Evolutionary conservation across 2,329 filamentous ascomycete genomes (phyloP).

Genomic region (Scedosporium minutisporum): DNA sequence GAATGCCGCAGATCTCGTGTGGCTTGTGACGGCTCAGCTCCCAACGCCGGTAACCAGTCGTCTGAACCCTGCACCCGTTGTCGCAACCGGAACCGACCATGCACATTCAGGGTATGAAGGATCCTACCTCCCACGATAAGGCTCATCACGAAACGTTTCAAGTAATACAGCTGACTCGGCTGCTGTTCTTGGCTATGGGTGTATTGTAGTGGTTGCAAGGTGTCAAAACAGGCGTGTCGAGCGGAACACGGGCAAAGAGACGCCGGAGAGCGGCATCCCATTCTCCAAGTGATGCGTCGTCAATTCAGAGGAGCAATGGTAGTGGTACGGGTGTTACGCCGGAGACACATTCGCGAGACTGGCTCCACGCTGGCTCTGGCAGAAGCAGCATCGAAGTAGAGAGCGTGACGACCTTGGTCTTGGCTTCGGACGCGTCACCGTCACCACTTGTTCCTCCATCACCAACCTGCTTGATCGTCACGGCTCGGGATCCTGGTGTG

Average conservation of each 20-base stretch:
- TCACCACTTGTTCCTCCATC: background rate
- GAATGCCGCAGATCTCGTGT: conserved; percentile 21
- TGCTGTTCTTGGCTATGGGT: background rate
- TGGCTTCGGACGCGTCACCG: background rate
- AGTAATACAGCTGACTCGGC: conserved; percentile 6
- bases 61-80: conserved; percentile 60
- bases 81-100: conserved; percentile 15
- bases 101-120: conserved; percentile 19
- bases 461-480: conserved; percentile 1
- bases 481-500: conserved; percentile 4
- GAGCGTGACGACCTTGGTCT: background rate
- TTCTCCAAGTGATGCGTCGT: conserved; percentile 9
- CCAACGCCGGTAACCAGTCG: conserved; percentile 37
- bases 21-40: conserved; percentile 18
- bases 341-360: conserved; percentile 1
- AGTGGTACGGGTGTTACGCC: background rate
- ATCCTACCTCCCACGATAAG: background rate
- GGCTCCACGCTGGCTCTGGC: background rate
- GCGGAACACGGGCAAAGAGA: conserved; percentile 7
- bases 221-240: conserved; percentile 10
- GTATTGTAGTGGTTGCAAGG: conserved; percentile 16
- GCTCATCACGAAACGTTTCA: conserved; percentile 5
- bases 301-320: background rate
- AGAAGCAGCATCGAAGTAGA: background rate
- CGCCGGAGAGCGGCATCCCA: conserved; percentile 10